Evolutionary conservation across 2,329 filamentous ascomycete species (phyloP), one percentile per base, ranked within the genome.

Genomic region (Botryotinia calthae): DNA sequence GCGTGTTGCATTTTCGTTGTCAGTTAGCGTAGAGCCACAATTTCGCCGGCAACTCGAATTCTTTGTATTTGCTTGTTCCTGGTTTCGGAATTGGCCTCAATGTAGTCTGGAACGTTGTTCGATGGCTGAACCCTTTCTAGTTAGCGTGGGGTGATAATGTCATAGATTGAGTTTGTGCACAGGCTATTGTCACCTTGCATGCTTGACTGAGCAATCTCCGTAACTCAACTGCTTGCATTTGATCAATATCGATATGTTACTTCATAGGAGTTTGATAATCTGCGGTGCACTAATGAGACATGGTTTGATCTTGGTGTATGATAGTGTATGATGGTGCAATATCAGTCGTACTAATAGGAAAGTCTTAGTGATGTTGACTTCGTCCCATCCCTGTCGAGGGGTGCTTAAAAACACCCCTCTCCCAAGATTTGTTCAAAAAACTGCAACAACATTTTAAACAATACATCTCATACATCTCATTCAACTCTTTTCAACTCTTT

Each of bases 401-500:
- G 54, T 68, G 48, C 54, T 68, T 68, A 68, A 56, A 42, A 42
- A 44, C 25, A 4, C 37, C 20, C 10, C 65, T 31, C 65, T 42
- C 65, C 65, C 65, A 37, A 68, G 34, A 68, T 61, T 28, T 37
- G 20, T n/a, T 46, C 8, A 2, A 37, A 56, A 34, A n/a, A 37
- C n/a, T 25, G 40, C 54, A 70, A 40, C 28, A 46, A 70, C 7
- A 46, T 7, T 66, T 51, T 40, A 20, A 25, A 72, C 48, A 28
- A 25, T 8, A 44, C 42, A 67, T 14, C 40, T 68, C 63, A 25
- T 12, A 44, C 40, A 58, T 4, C 25, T 67, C 63, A 40, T 28
- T 54, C n/a, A 40, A 67, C 8, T 46, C 22, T 18, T 28, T 48
- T 64, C 48, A 84, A 76, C 75, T n/a, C n/a, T n/a, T n/a, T n/a